These are phyloP conservation scores for Aspergillus quadricinctus DNA, from an alignment of 2,329 filamentous ascomycete genomes.

Conservation along the genomic window DNA sequence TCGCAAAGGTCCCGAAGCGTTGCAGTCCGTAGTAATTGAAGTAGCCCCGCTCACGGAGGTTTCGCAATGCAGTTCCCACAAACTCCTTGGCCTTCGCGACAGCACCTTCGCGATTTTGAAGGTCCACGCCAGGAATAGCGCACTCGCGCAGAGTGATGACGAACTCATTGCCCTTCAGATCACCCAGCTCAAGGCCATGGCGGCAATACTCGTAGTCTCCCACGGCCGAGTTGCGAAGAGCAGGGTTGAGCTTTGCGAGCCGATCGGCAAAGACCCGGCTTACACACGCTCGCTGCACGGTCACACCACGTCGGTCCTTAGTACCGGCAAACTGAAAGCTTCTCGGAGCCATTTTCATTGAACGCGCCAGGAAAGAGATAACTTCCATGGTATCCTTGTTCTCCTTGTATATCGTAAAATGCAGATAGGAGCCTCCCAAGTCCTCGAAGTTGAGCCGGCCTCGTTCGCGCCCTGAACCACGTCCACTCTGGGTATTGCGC, in stretches of 20 bases:
- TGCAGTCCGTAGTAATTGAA: constrained; percentile 99
- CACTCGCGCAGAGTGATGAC: constrained; percentile 87
- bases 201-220: constrained; percentile 78
- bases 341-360: constrained; percentile 65
- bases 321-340: constrained; percentile 80
- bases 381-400: constrained; percentile 97
- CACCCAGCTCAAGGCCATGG: constrained; percentile 71
- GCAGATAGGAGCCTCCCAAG: constrained; percentile 72
- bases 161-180: constrained; percentile 87
- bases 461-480: constrained; percentile 23
- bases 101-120: constrained; percentile 44
- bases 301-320: constrained; percentile 84
- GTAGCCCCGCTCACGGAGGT: constrained; percentile 72
- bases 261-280: constrained; percentile 58
- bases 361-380: constrained; percentile 68
- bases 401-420: constrained; percentile 93
- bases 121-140: constrained; percentile 50
- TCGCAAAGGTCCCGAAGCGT: constrained; percentile 83
- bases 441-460: constrained; percentile 59
- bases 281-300: constrained; percentile 73
- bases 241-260: constrained; percentile 60
- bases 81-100: constrained; percentile 39
- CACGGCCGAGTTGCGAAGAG: constrained; percentile 58
- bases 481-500: constrained; percentile 28
- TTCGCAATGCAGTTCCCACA: constrained; percentile 57